These are phyloP conservation scores for Alternaria infectoria DNA, from an alignment of 2,329 filamentous ascomycete species.

Conservation along the genomic window DNA sequence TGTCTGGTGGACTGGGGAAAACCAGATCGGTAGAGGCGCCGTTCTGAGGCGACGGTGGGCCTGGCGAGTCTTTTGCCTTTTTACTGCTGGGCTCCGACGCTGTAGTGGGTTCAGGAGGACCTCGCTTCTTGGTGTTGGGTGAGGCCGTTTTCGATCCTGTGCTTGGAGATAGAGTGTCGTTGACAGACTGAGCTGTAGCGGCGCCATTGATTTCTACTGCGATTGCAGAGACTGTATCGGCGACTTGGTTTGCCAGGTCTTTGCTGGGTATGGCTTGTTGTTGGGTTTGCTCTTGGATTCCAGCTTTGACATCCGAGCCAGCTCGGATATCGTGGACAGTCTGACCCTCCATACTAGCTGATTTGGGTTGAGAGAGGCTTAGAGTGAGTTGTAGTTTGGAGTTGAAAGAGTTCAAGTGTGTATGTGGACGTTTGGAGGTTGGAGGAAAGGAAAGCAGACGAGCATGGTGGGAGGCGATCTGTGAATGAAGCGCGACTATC, in stretches of 20 bases:
- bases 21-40: background rate
- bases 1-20: slow-evolving; percentile 36
- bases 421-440: slow-evolving; percentile 16
- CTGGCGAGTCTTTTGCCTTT: slow-evolving; percentile 20
- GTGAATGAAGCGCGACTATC: background rate
- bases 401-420: slow-evolving; percentile 16
- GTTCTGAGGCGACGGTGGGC: background rate
- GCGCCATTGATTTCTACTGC: background rate
- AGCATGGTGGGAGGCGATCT: slow-evolving; percentile 20
- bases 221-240: background rate
- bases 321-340: background rate
- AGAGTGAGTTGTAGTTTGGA: background rate
- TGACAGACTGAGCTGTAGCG: background rate
- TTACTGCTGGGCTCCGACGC: slow-evolving; percentile 20
- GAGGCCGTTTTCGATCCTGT: slow-evolving; percentile 1
- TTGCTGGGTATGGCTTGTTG: slow-evolving; percentile 5
- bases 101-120: slow-evolving; percentile 7
- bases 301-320: background rate
- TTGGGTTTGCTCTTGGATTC: background rate
- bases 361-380: background rate
- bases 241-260: background rate
- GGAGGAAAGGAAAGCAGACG: slow-evolving; percentile 16
- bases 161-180: background rate
- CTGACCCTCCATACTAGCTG: background rate
- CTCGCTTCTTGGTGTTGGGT: slow-evolving; percentile 24